Base-by-base conservation (phyloP, 1,284 basidiomycete species). In the Heterobasidion parviporum region DNA sequence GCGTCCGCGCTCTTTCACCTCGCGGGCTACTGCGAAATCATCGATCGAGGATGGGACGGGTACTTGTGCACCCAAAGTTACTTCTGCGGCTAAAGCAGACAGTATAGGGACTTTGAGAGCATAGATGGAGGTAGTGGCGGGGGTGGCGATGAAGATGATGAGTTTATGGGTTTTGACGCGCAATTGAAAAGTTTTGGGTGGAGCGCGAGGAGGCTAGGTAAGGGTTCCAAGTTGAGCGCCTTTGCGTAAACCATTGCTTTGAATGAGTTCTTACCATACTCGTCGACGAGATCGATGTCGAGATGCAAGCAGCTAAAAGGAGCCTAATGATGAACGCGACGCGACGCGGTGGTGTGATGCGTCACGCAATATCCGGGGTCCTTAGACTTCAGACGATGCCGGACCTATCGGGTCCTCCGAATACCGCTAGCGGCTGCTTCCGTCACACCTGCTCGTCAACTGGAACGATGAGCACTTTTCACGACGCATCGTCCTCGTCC, bases 131-230 rank as follows among this genome's bases (percentile, higher is more conserved):
- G 75, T 76, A 16, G 74, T 75, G 32, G 78, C 81, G 46, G 75
- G 70, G 9, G 77, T 73, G 3, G 82, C 80, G 57, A 85, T 68
- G 61, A 85, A 75, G 61, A 88, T 72, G 6, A 83, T 83, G 53
- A 85, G 70, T 62, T 79, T 87, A 70, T 89, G 85, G 0, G 85
- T 85, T 63, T 86, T 87, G 59, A 89, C 66, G 32, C 81, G 73
- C 16, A 90, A 65, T 50, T 87, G 81, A 68, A 82, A 82, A 50
- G 80, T 72, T 69, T 83, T 87, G 3, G 78, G 78, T 18, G 71
- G 71, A 35, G 64, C 60, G 63, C 70, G 72, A 0, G 64, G 65
- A 47, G 69, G 68, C 70, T 72, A 38, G 26, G 15, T 6, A 3
- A 26, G 26, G 6, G 6, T 4, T 26, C 26, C 26, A 26, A 26